Evolutionary conservation across 139 green algal genomes (phyloP).

Genomic region (Chlorokybus atmophyticus): DNA sequence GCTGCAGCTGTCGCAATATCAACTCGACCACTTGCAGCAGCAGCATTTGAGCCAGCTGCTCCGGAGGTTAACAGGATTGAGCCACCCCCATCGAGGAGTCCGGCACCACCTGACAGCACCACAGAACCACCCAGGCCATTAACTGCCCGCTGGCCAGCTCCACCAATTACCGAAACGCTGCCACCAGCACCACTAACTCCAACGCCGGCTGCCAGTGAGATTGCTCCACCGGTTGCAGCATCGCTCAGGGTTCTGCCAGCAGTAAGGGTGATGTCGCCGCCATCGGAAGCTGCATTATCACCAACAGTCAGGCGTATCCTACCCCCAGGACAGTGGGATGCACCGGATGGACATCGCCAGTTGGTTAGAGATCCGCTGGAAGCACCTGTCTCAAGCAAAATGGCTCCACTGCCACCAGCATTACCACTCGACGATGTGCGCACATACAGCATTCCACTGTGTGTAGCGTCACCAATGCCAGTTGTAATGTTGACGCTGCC

Average conservation of each 20-base stretch:
- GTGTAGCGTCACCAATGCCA: slow-evolving; percentile 2
- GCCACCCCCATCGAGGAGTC: too few species aligned
- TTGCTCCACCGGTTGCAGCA: too few species aligned
- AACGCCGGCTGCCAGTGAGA: not conserved
- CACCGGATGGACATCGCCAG: not conserved
- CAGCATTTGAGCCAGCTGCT: too few species aligned
- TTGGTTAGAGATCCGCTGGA: not conserved
- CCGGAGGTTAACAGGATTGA: too few species aligned
- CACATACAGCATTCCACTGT: not conserved
- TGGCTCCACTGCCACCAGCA: not conserved
- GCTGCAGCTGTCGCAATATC: too few species aligned
- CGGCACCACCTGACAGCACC: too few species aligned
- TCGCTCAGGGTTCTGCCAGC: not conserved
- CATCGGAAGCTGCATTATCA: not conserved
- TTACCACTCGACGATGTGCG: not conserved
- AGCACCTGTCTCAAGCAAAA: not conserved
- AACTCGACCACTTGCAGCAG: too few species aligned
- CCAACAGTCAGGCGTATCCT: not conserved
- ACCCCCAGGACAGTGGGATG: not conserved
- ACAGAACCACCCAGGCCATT: too few species aligned
- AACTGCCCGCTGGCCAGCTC: too few species aligned
- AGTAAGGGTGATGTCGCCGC: not conserved
- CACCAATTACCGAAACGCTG: slow-evolving; percentile 2
- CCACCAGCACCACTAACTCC: not conserved
- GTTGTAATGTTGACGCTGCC: slow-evolving; percentile 1